Evolutionary conservation across 495 filamentous ascomycete genomes (phyloP), one percentile per base, ranked within the genome.

Genomic region (Podospora pseudoanserina): DNA sequence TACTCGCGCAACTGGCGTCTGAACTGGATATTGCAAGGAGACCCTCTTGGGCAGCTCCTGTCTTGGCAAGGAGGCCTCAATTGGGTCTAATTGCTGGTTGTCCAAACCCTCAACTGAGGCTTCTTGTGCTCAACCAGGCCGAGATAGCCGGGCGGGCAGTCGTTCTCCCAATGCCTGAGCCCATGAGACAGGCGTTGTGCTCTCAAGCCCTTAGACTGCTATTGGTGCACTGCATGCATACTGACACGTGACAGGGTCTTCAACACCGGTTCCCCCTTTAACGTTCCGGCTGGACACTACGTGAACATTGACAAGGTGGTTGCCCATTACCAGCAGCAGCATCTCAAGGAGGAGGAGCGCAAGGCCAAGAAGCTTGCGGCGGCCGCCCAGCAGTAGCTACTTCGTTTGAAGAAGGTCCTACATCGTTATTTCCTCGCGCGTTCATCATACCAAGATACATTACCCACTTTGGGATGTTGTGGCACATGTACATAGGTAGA

Each of bases 261-360:
- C 68, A 72, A 79, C 70, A 72, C 78, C 57, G 80, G 80, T 60
- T 79, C 79, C 9, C 79, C 76, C 32, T 74, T 67, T 66, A 82
- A 80, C 72, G 78, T 84, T n/a, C 80, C 79, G 20, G 82, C 82
- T 5, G 82, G 82, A 39, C 77, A 79, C 70, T 75, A 70, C 68
- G 64, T 74, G 53, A 80, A 81, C 73, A 65, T 85, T 15, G 76
- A 78, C 76, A 73, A 82, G 73, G 76, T 85, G 54, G 76, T 82
- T 18, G 82, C 78, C 63, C 81, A 84, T 71, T 85, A 82, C 77
- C 71, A 75, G 70, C 74, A 81, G 74, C 75, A 82, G 68, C 77
- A 82, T 65, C 74, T 79, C 61, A 78, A 74, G 15, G 80, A 80
- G 54, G 82, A 85, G 73, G 82, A 78, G 68, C 79, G 79, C 58